Conservation (phyloP, 352 stramenopile species). For the Thalassiosira sp. region DNA sequence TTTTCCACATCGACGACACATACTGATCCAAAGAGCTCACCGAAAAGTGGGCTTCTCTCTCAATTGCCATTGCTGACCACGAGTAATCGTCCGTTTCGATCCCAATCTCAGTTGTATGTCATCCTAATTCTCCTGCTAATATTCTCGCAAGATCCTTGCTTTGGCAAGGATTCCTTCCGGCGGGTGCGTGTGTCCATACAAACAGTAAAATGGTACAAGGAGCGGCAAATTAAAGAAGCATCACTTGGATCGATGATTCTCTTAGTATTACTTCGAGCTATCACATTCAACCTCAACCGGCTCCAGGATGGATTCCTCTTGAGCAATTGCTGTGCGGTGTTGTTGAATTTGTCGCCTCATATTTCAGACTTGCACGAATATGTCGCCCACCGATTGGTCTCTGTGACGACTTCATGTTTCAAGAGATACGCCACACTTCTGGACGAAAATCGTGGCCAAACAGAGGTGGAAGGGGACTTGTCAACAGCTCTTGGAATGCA, state of each 20-base stretch:
- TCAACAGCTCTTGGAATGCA: constrained; percentile 67
- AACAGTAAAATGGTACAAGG: constrained; percentile 74
- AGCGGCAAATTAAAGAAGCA: constrained; percentile 69
- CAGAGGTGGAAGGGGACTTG: constrained; percentile 58
- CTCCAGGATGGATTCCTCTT: constrained; percentile 78
- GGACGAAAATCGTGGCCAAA: constrained; percentile 37
- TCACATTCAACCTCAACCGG: constrained; percentile 75
- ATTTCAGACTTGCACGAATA: constrained; percentile 70
- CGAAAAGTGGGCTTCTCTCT: constrained; percentile 28
- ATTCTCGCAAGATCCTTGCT: constrained; percentile 81
- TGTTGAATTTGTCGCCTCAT: constrained; percentile 75
- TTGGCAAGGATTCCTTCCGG: constrained; percentile 74
- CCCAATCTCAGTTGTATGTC: constrained; percentile 80
- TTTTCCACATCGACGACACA: constrained; percentile 53
- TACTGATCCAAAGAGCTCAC: constrained; percentile 2
- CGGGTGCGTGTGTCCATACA: constrained; percentile 49
- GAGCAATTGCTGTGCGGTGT: constrained; percentile 79
- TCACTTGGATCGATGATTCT: constrained; percentile 77
- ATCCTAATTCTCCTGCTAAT: constrained; percentile 80
- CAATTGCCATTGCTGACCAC: constrained; percentile 22
- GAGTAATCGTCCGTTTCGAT: constrained; percentile 64
- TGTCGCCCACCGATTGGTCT: constrained; percentile 65
- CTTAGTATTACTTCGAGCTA: constrained; percentile 64
- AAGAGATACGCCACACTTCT: constrained; percentile 54
- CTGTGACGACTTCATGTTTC: constrained; percentile 69